Conservation (phyloP, 192 early-diverging fungal species). For the Cetraspora pellucida region DNA sequence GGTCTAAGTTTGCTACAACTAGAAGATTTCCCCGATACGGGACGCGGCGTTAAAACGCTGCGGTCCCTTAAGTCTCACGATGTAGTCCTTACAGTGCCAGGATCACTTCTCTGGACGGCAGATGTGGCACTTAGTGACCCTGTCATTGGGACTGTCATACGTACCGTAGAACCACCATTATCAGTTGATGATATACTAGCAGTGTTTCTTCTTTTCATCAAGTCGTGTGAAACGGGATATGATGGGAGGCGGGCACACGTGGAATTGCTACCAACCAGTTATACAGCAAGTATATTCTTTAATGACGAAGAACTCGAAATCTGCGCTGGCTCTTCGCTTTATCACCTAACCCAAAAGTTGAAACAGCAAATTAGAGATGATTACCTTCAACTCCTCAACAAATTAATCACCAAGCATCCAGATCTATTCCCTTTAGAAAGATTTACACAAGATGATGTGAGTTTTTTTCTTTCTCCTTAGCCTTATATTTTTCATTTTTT, state of each 20-base stretch:
- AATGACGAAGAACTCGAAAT: slow-evolving; percentile 35
- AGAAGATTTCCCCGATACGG: slow-evolving; percentile 38
- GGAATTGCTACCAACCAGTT: slow-evolving; percentile 35
- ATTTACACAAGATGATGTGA: slow-evolving; percentile 41
- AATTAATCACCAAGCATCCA: slow-evolving; percentile 25
- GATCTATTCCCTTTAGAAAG: slow-evolving; percentile 36
- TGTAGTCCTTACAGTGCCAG: slow-evolving; percentile 28
- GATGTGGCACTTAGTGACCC: slow-evolving; percentile 37
- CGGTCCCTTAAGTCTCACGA: slow-evolving; percentile 4
- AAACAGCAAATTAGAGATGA: slow-evolving; percentile 29
- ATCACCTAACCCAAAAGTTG: slow-evolving; percentile 21
- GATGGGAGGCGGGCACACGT: slow-evolving; percentile 21
- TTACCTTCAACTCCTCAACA: background rate
- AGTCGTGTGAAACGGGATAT: slow-evolving; percentile 23
- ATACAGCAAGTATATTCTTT: slow-evolving; percentile 38
- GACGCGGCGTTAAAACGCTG: slow-evolving; percentile 36
- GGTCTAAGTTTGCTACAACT: slow-evolving; percentile 2
- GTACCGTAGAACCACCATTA: slow-evolving; percentile 14
- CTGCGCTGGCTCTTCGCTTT: slow-evolving; percentile 36
- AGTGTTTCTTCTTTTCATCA: slow-evolving; percentile 39
- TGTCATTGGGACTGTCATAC: slow-evolving; percentile 32
- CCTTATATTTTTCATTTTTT: no score
- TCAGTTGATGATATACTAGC: slow-evolving; percentile 39
- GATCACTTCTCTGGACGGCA: slow-evolving; percentile 34
- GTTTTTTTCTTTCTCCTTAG: background rate